Evolutionary conservation across 352 stramenopile species (phyloP), one percentile per base, ranked within the genome.

Genomic region (Plasmopara halstedii): DNA sequence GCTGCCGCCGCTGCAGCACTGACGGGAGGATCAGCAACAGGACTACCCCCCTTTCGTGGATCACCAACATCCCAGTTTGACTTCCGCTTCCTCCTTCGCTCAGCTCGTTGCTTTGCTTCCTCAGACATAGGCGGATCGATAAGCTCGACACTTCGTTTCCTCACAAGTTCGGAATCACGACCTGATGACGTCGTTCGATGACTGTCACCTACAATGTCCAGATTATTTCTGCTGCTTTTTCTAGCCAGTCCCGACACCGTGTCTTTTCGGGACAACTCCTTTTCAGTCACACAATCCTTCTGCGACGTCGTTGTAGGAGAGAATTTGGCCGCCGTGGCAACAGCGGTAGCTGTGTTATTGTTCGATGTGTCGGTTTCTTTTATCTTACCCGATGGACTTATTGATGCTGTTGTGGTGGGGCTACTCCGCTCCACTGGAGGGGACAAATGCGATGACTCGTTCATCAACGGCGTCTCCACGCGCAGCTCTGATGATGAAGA

Each of bases 11-110:
- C 53, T 7, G 64, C 61, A 3, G 60, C 51, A 20, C 55, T 68
- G 23, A 56, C 50, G 22, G 58, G 57, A 1, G 44, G 47, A 18
- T 77, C 64, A 22, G 56, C 40, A 19, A 61, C 26, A 27, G 54
- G 62, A 11, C 58, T 73, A 27, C 56, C 58, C 41, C 56, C 70
- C 10, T 70, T 60, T 0, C 76, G 73, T 3, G 81, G 81, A 37
- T 93, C 81, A 20, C 78, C 78, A 6, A 88, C 73, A 51, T 93
- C 81, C 81, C 81, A 93, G 47, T 90, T 86, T 0, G 78, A 78
- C 39, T 85, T 88, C 21, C 72, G 73, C 21, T 70, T 73, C 50
- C 78, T 70, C 39, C 81, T 70, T 22, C 75, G 64, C 53, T 85
- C 72, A 5, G 75, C 69, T 33, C 78, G 70, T 3, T 72, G 70